These are phyloP conservation scores for Steccherinum ochraceum DNA, from an alignment of 768 basidiomycete genomes.

Conservation along the genomic window DNA sequence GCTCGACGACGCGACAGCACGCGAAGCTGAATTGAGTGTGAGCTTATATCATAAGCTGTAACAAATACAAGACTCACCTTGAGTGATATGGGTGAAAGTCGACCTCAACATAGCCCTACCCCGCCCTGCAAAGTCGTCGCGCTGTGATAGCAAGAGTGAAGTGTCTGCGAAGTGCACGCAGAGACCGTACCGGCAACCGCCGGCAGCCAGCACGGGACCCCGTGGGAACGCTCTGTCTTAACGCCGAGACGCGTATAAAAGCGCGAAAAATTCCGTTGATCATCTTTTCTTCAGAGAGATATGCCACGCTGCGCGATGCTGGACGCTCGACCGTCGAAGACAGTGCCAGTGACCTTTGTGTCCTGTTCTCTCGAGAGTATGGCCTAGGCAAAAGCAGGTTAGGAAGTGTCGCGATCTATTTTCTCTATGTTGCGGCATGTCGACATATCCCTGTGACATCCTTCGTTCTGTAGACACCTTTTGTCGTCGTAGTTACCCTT, in stretches of 20 bases:
- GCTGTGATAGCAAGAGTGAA: slow-evolving; percentile 1
- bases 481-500: no score
- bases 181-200: background rate
- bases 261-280: slow-evolving; percentile 8
- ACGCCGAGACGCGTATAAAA: slow-evolving; percentile 18
- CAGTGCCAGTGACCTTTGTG: slow-evolving; percentile 58
- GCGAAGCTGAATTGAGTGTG: slow-evolving; percentile 23
- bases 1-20: slow-evolving; percentile 35
- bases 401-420: slow-evolving; percentile 60
- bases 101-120: slow-evolving; percentile 17
- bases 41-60: background rate
- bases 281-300: slow-evolving; percentile 32
- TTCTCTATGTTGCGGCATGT: slow-evolving; percentile 53
- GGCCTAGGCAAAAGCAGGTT: slow-evolving; percentile 35
- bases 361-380: slow-evolving; percentile 52
- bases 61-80: slow-evolving; percentile 15
- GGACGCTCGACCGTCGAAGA: slow-evolving; percentile 44
- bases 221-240: slow-evolving; percentile 35
- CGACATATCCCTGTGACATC: slow-evolving; percentile 53
- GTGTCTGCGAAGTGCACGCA: slow-evolving; percentile 1
- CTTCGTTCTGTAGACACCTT: no score
- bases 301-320: slow-evolving; percentile 64
- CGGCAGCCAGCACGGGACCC: slow-evolving; percentile 4
- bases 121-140: slow-evolving; percentile 7
- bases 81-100: slow-evolving; percentile 12